Evolutionary conservation across 352 stramenopile genomes (phyloP).

Genomic region (Globisporangium recalcitrans): DNA sequence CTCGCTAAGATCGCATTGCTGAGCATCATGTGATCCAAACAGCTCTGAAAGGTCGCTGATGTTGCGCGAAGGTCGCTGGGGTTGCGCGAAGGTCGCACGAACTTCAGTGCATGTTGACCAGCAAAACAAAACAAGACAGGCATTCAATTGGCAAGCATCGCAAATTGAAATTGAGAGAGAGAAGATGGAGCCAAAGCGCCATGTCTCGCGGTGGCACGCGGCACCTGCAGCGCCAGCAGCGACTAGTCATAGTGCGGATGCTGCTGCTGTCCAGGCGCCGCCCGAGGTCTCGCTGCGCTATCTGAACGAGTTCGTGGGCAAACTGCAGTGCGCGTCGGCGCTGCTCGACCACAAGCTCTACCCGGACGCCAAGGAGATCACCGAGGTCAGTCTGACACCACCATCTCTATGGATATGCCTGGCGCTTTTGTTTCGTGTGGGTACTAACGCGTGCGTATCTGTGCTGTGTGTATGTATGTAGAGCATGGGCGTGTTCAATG

Average conservation of each 20-base stretch:
- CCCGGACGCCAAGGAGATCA: slow-evolving; percentile 80
- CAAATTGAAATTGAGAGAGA: not conserved
- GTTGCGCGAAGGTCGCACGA: slow-evolving; percentile 14
- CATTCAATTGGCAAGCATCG: not conserved
- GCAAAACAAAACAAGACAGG: slow-evolving; percentile 3
- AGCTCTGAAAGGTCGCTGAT: not conserved
- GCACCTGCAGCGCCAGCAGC: not conserved
- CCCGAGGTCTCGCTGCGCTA: slow-evolving; percentile 64
- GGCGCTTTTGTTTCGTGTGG: too few species aligned
- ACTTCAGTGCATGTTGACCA: slow-evolving; percentile 5
- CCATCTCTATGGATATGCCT: too few species aligned
- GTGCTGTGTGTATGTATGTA: slow-evolving; percentile 13
- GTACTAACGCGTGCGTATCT: not conserved
- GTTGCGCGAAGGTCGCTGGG: slow-evolving; percentile 13
- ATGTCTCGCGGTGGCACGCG: slow-evolving; percentile 31
- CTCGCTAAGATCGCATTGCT: not conserved
- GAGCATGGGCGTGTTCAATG: slow-evolving; percentile 85
- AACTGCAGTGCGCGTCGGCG: slow-evolving; percentile 62
- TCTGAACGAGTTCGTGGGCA: slow-evolving; percentile 81
- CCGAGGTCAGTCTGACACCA: too few species aligned
- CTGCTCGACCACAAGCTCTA: slow-evolving; percentile 72
- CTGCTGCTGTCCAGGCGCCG: not conserved
- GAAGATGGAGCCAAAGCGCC: slow-evolving; percentile 20
- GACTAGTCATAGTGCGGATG: not conserved
- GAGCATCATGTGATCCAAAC: not conserved